phyloP scores from a whole-genome alignment of 805 yeast species.

The Cyberlindnera petersonii region DNA sequence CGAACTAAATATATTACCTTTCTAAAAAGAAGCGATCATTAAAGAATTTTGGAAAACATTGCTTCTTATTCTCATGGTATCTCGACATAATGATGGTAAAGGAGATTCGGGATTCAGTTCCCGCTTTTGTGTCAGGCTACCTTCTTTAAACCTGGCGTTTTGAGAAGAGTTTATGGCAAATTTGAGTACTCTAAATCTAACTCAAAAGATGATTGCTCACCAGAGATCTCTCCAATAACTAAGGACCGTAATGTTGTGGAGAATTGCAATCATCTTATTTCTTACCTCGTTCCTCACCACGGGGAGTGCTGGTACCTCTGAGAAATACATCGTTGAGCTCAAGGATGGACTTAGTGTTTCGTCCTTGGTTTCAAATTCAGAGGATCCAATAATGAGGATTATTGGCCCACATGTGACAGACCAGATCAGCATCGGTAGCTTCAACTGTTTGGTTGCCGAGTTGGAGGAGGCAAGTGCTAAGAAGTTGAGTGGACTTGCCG shows the following conservation, averaged over 20 bases:
- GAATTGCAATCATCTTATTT: background rate
- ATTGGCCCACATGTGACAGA: constrained; percentile 8
- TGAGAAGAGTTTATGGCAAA: no score
- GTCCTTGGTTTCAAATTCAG: constrained; percentile 1
- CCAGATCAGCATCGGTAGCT: constrained; percentile 8
- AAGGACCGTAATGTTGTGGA: background rate
- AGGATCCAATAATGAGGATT: constrained; percentile 3
- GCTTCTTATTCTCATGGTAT: no score
- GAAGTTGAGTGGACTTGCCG: background rate
- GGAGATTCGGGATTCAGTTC: background rate
- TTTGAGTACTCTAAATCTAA: no score
- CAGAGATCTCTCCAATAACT: no score
- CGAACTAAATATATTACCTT: no score
- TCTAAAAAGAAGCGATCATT: no score
- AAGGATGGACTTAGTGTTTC: constrained; percentile 9
- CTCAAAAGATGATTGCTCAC: no score
- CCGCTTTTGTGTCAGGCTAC: background rate
- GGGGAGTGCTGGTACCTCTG: background rate
- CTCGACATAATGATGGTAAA: no score
- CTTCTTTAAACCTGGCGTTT: no score
- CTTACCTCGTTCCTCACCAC: background rate
- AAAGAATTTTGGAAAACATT: no score
- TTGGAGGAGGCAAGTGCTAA: background rate
- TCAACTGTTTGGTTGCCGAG: constrained; percentile 13
- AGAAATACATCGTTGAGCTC: constrained; percentile 9